Percentiles rank a stretch among this genome's conserved stretches.
Evolutionary conservation across 257 asterid species (phyloP).

Genomic region (Fraxinus excelsior): DNA sequence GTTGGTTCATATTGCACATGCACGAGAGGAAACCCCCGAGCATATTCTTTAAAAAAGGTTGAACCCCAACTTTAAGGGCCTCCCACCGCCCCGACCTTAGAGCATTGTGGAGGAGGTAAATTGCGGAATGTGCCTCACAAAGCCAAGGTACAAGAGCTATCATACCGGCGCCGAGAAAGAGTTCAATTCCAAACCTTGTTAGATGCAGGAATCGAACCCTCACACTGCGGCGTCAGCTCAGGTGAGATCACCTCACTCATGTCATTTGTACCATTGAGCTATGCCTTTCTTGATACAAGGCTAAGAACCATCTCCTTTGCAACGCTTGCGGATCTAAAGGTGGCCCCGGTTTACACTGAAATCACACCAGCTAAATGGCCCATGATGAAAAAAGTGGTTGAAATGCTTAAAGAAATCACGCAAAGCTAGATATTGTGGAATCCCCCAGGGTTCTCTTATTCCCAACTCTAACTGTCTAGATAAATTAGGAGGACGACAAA

Average conservation of each 20-base stretch:
- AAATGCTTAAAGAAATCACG: constrained; percentile 76
- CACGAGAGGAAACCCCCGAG: constrained; percentile 95
- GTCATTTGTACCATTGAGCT: no score
- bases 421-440: constrained; percentile 30
- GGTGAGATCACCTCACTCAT: no score
- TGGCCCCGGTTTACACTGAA: constrained; percentile 91
- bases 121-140: no score
- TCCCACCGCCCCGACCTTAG: no score
- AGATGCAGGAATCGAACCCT: no score
- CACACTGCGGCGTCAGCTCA: no score
- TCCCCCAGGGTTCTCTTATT: constrained; percentile 12
- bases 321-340: constrained; percentile 83
- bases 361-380: constrained; percentile 88
- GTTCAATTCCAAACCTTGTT: no score
- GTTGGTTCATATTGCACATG: constrained; percentile 90
- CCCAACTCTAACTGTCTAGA: constrained; percentile 4
- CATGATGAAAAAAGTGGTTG: constrained; percentile 86
- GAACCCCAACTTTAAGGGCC: no score
- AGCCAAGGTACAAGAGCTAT: no score
- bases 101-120: no score
- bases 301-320: constrained; percentile 86
- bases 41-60: no score
- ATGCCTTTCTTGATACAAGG: constrained; percentile 84
- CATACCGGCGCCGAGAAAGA: no score
- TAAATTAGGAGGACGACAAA: constrained; percentile 8